phyloP scores from a whole-genome alignment of 2,329 filamentous ascomycete species.

The Colletotrichum salicis region DNA sequence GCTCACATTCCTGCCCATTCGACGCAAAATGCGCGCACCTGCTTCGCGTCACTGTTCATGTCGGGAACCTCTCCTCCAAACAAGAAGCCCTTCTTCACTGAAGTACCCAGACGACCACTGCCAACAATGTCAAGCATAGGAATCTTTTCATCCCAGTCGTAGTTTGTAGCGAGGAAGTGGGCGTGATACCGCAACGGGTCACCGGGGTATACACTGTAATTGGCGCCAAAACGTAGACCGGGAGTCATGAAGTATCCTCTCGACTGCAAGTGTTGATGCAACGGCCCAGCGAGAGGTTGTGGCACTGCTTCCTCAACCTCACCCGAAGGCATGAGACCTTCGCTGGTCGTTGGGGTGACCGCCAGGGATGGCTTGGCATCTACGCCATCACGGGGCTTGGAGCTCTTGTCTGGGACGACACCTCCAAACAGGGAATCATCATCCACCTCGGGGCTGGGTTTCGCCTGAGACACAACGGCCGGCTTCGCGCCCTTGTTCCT shows the following conservation, averaged over 20 bases:
- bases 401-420: neutral
- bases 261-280: conserved; percentile 84
- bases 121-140: conserved; percentile 85
- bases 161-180: conserved; percentile 88
- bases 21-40: conserved; percentile 80
- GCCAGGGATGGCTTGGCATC: conserved; percentile 36
- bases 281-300: conserved; percentile 53
- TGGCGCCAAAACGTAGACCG: conserved; percentile 91
- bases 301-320: conserved; percentile 30
- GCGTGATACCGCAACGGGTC: conserved; percentile 95
- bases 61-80: conserved; percentile 74
- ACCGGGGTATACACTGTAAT: conserved; percentile 94
- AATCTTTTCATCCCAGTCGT: conserved; percentile 89
- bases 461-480: neutral
- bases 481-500: conserved; percentile 37
- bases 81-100: conserved; percentile 95
- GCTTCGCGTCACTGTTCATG: conserved; percentile 45
- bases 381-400: neutral
- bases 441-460: neutral
- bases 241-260: conserved; percentile 89
- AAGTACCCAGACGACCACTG: conserved; percentile 88
- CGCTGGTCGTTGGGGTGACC: conserved; percentile 51
- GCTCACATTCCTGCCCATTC: conserved; percentile 92
- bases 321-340: conserved; percentile 38
- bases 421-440: neutral